Conservation (phyloP, 495 filamentous ascomycete species). For the Aspergillus sparsus region DNA sequence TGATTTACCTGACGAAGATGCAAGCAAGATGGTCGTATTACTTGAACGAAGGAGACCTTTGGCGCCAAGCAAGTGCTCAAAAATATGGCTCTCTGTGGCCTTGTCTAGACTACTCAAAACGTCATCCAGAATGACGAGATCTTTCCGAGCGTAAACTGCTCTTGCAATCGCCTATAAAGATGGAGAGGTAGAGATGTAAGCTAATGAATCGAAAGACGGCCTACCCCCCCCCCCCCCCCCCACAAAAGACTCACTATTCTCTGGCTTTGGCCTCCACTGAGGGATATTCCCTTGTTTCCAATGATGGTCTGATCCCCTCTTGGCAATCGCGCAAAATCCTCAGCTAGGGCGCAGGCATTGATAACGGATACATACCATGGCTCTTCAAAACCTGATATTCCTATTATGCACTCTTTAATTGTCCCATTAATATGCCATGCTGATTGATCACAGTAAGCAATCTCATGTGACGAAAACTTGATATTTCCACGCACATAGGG, state of each 20-base stretch:
- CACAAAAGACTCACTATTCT: slow-evolving; percentile 6
- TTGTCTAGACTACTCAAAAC: slow-evolving; percentile 54
- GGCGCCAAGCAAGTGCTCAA: slow-evolving; percentile 40
- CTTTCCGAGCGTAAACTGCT: slow-evolving; percentile 45
- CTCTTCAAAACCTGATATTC: slow-evolving; percentile 40
- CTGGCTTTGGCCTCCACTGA: slow-evolving; percentile 15
- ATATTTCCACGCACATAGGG: slow-evolving; percentile 44
- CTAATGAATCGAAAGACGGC: too few species aligned
- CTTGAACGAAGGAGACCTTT: slow-evolving; percentile 37
- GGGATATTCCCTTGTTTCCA: slow-evolving; percentile 6
- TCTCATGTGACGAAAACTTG: slow-evolving; percentile 35
- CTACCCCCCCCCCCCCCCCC: too few species aligned
- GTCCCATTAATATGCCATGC: slow-evolving; percentile 60
- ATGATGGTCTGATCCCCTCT: slow-evolving; percentile 8
- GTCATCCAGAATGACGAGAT: slow-evolving; percentile 52
- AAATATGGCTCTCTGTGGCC: slow-evolving; percentile 44
- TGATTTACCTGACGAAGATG: slow-evolving; percentile 1
- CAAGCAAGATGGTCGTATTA: slow-evolving; percentile 34
- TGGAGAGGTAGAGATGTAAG: neutral
- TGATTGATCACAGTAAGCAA: slow-evolving; percentile 56
- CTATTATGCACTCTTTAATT: slow-evolving; percentile 59
- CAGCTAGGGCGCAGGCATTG: slow-evolving; percentile 7
- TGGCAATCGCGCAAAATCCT: slow-evolving; percentile 10
- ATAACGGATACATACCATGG: slow-evolving; percentile 7
- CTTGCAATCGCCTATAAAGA: slow-evolving; percentile 21